Base-by-base conservation (phyloP, 768 basidiomycete species). In the Lactarius hatsudake region DNA sequence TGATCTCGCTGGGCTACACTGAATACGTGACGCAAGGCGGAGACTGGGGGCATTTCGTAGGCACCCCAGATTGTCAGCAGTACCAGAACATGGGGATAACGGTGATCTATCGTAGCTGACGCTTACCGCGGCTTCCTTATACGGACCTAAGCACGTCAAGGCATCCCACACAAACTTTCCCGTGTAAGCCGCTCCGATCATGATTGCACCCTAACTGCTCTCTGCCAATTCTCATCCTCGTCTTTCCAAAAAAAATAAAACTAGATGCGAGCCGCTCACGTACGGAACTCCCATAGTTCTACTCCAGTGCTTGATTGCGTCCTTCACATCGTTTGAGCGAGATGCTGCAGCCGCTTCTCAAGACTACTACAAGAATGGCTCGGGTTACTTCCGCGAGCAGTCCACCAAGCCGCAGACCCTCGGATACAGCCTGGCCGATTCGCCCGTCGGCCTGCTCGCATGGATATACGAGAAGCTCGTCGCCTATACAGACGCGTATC, bases 371-470 rank as follows among this genome's bases (percentile, higher is more conserved):
- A 70, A 63, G 1, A 71, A 75, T n/a, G 79, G 79, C 9, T 53
- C 51, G 0, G 84, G 81, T 7, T 85, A 84, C 70, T 75, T 73
- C 58, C 13, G 58, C 8, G 69, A 77, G 59, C 84, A 84, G 66
- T 54, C 71, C 13, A 76, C 75, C 2, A 63, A 72, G 58, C 76
- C 76, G 2, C 75, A 76, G 57, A 76, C 76, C 5, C 23, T 77
- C 20, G 86, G 83, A 2, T 86, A 86, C 67, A 72, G 77, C 20
- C 75, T 87, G 4, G 75, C 83, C 3, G 86, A 87, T 69, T 86
- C 84, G 30, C 86, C 86, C 9, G 78, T 78, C 15, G 86, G 82
- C 0, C 57, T 77, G 20, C 69, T 77, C 3, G 75, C 74, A 2
- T 77, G 76, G 76, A 73, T 76, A 32, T 76, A 76, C 63, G 74